Evolutionary conservation across 768 basidiomycete genomes (phyloP).

Genomic region (Serendipita sp.): DNA sequence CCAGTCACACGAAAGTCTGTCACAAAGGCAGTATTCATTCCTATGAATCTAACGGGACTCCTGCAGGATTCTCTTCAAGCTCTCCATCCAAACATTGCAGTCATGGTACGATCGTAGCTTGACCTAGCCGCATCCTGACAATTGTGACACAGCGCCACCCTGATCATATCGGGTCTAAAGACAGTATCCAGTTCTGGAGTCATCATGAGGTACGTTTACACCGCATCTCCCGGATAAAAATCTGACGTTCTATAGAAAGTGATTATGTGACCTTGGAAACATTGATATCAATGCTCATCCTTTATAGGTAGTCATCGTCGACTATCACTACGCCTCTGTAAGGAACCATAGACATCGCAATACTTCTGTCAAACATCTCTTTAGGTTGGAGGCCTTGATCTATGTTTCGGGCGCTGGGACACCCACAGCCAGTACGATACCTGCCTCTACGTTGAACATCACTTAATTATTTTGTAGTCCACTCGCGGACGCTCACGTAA

Average conservation of each 20-base stretch:
- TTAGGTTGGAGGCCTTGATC: constrained; percentile 75
- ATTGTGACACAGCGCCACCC: constrained; percentile 44
- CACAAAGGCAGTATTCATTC: too few species aligned
- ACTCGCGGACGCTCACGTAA: constrained; percentile 83
- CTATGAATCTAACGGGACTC: background rate
- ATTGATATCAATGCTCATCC: background rate
- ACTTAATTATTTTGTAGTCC: constrained; percentile 26
- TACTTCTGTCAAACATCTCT: background rate
- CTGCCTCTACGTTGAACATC: background rate
- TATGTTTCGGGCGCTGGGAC: constrained; percentile 98
- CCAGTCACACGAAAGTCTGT: constrained; percentile 63
- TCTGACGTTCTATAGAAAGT: background rate
- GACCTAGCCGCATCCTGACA: background rate
- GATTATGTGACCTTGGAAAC: background rate
- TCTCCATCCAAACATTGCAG: constrained; percentile 75
- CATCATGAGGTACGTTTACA: constrained; percentile 59
- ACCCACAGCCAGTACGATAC: constrained; percentile 46
- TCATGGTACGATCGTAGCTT: constrained; percentile 30
- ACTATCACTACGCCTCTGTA: constrained; percentile 60
- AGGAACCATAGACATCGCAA: background rate
- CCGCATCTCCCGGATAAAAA: background rate
- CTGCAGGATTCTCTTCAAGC: constrained; percentile 54
- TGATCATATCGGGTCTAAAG: constrained; percentile 75
- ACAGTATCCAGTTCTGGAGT: constrained; percentile 74
- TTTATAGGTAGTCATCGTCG: constrained; percentile 56